Evolutionary conservation across 2,329 filamentous ascomycete genomes (phyloP).

Genomic region (Calonectria fujianensis): DNA sequence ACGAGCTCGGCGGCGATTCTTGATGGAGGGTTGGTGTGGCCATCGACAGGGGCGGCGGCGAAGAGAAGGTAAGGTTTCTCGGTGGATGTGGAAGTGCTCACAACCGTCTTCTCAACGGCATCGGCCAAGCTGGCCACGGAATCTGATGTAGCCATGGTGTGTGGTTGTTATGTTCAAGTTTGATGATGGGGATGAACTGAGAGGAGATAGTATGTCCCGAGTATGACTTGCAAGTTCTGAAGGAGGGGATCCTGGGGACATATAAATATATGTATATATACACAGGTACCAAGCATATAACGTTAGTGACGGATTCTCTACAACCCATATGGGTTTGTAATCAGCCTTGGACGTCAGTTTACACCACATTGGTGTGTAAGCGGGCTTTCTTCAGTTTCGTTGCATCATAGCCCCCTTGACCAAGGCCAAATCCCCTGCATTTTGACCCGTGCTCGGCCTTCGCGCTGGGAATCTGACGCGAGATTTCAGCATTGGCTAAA

Average conservation of each 20-base stretch:
- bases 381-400: not conserved
- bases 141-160: slow-evolving; percentile 10
- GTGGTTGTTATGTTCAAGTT: not conserved
- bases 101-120: slow-evolving; percentile 29
- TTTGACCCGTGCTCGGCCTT: not conserved
- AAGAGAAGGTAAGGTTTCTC: slow-evolving; percentile 58
- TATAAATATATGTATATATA: not conserved
- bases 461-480: not conserved
- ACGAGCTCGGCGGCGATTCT: slow-evolving; percentile 62
- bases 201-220: no score
- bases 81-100: slow-evolving; percentile 8
- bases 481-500: not conserved
- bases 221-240: not conserved
- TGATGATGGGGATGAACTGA: not conserved
- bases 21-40: slow-evolving; percentile 57
- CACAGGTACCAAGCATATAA: not conserved
- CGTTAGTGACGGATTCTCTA: not conserved
- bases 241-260: not conserved
- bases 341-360: not conserved
- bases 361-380: not conserved
- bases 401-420: not conserved
- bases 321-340: not conserved
- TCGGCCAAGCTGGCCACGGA: slow-evolving; percentile 29
- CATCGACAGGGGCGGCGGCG: slow-evolving; percentile 53
- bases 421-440: not conserved